phyloP scores from a whole-genome alignment of 306 rosid species.

The Lathyrus sativus region DNA sequence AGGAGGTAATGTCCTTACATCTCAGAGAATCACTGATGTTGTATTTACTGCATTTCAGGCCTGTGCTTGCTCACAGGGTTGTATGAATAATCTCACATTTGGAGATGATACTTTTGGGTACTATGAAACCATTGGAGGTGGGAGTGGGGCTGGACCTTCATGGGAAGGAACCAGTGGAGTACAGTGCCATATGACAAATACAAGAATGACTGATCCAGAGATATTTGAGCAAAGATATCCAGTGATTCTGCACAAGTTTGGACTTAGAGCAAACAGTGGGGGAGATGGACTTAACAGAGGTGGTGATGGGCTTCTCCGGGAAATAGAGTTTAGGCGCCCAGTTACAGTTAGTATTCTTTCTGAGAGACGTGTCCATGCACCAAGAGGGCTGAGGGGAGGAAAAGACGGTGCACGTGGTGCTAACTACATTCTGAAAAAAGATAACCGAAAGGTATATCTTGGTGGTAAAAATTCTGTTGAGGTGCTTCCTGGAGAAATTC shows the following conservation, averaged over 20 bases:
- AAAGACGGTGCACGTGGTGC: slow-evolving; percentile 77
- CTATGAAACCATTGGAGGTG: slow-evolving; percentile 96
- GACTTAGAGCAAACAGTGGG: slow-evolving; percentile 76
- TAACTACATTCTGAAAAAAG: slow-evolving; percentile 70
- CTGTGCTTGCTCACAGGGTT: slow-evolving; percentile 97
- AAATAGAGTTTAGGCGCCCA: slow-evolving; percentile 77
- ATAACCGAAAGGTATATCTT: slow-evolving; percentile 65
- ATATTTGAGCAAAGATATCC: slow-evolving; percentile 93
- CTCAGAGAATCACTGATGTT: slow-evolving; percentile 93
- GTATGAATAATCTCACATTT: slow-evolving; percentile 95
- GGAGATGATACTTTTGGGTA: slow-evolving; percentile 93
- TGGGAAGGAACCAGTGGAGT: slow-evolving; percentile 96
- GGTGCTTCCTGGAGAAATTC: slow-evolving; percentile 76
- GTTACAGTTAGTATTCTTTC: slow-evolving; percentile 84
- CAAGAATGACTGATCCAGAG: slow-evolving; percentile 94
- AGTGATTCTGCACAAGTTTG: slow-evolving; percentile 75
- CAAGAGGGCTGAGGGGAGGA: slow-evolving; percentile 90
- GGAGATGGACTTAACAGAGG: slow-evolving; percentile 78
- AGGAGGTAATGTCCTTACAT: slow-evolving; percentile 91
- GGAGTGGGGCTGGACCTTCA: slow-evolving; percentile 91
- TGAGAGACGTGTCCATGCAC: slow-evolving; percentile 89
- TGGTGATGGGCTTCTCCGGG: slow-evolving; percentile 86
- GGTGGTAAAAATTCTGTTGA: slow-evolving; percentile 83
- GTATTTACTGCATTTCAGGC: slow-evolving; percentile 90
- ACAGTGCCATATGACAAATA: slow-evolving; percentile 96